Percentiles rank a stretch among this genome's conserved stretches.
Conservation (phyloP, 2,329 filamentous ascomycete genomes). For the Leptosphaerulina australis region DNA sequence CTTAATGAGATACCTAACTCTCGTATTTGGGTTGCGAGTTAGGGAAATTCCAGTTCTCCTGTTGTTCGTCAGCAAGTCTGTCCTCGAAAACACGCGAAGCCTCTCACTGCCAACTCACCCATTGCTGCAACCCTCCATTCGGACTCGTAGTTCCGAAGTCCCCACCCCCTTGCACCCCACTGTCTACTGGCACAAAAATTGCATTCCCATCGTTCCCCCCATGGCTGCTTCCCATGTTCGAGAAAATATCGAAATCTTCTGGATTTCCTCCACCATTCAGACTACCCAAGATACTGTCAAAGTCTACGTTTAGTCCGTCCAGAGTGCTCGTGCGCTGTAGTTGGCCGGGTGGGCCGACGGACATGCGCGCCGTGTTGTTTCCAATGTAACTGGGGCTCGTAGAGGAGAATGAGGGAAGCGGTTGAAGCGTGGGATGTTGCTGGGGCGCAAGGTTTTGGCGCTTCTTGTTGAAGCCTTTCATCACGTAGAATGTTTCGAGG, state of each 20-base stretch:
- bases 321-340: slow-evolving; percentile 36
- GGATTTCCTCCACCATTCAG: slow-evolving; percentile 27
- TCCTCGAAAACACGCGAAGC: no score
- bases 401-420: slow-evolving; percentile 25
- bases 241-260: slow-evolving; percentile 15
- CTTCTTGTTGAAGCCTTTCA: slow-evolving; percentile 47
- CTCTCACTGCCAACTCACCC: slow-evolving; percentile 31
- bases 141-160: slow-evolving; percentile 37
- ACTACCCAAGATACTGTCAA: slow-evolving; percentile 40
- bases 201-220: slow-evolving; percentile 34
- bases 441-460: slow-evolving; percentile 28
- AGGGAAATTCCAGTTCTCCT: slow-evolving; percentile 42
- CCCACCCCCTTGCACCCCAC: slow-evolving; percentile 12
- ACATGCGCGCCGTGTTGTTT: slow-evolving; percentile 1
- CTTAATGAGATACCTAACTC: slow-evolving; percentile 8
- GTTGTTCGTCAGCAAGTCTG: background rate
- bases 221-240: slow-evolving; percentile 3
- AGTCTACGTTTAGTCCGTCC: slow-evolving; percentile 41
- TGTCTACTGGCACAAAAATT: slow-evolving; percentile 47
- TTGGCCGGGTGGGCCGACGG: slow-evolving; percentile 19
- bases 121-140: slow-evolving; percentile 37
- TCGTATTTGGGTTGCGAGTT: slow-evolving; percentile 28
- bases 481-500: slow-evolving; percentile 48
- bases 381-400: slow-evolving; percentile 7
- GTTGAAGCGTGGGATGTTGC: slow-evolving; percentile 39